Evolutionary conservation across 2,329 filamentous ascomycete species (phyloP).

Genomic region (Colletotrichum scovillei): DNA sequence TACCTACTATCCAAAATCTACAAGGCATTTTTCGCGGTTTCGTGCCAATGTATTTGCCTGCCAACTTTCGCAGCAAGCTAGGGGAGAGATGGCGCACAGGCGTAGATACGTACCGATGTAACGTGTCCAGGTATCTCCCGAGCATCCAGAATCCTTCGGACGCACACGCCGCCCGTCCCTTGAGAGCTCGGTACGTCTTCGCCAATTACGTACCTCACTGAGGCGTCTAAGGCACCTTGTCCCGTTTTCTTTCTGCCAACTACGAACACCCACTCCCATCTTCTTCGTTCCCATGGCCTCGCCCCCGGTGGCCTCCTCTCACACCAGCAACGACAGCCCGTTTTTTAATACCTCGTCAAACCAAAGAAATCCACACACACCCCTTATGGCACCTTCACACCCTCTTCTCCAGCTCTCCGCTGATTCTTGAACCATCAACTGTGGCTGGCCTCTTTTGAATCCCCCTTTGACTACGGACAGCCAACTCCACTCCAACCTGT

Average conservation of each 20-base stretch:
- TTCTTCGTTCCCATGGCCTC: background rate
- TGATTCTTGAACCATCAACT: background rate
- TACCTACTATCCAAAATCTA: background rate
- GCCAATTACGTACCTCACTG: background rate
- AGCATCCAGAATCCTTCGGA: constrained; percentile 27
- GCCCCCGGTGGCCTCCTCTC: background rate
- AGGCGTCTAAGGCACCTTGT: background rate
- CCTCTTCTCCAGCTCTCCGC: background rate
- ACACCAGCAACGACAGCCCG: background rate
- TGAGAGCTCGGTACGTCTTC: background rate
- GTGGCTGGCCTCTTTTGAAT: background rate
- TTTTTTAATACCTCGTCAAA: background rate
- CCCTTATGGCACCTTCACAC: background rate
- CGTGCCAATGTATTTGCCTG: too few relatives aligned
- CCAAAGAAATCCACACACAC: background rate
- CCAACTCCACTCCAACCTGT: background rate
- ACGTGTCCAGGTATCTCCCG: constrained; percentile 21
- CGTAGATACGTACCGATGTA: constrained; percentile 8
- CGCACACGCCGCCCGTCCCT: constrained; percentile 19
- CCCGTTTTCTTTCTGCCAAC: background rate
- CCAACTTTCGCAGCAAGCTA: background rate
- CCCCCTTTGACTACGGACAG: background rate
- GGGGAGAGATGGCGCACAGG: background rate
- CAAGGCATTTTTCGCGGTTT: background rate
- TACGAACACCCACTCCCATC: background rate